Conservation (phyloP, 2,329 filamentous ascomycete genomes). For the Penicillium rolfsii region DNA sequence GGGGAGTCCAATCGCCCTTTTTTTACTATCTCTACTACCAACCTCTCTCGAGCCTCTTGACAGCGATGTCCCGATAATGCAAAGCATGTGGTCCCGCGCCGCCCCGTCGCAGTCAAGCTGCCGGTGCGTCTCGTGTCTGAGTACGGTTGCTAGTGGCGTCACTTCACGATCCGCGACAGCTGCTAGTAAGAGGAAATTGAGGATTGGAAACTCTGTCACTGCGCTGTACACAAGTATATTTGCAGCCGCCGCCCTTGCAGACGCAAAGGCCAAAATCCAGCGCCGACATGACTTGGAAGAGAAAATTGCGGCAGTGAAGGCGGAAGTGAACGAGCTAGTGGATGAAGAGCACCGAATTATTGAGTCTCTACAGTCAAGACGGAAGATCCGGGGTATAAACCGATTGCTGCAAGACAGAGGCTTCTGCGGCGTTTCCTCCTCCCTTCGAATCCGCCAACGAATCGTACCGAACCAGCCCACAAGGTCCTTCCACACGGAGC, state of each 20-base stretch:
- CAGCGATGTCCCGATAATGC: slow-evolving; percentile 47
- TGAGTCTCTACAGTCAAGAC: slow-evolving; percentile 35
- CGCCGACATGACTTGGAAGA: slow-evolving; percentile 46
- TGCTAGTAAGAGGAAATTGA: slow-evolving; percentile 43
- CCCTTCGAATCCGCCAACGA: slow-evolving; percentile 17
- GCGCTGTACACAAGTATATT: slow-evolving; percentile 51
- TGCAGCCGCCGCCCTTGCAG: slow-evolving; percentile 46
- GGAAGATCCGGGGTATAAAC: slow-evolving; percentile 23
- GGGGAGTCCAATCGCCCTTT: slow-evolving; percentile 21
- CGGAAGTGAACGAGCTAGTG: slow-evolving; percentile 45
- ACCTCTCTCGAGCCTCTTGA: neutral
- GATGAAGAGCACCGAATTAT: slow-evolving; percentile 45
- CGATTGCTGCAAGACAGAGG: slow-evolving; percentile 30
- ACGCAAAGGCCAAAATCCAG: slow-evolving; percentile 45
- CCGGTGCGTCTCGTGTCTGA: slow-evolving; percentile 48
- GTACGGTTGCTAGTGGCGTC: slow-evolving; percentile 40
- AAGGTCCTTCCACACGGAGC: slow-evolving; percentile 26
- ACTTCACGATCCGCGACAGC: slow-evolving; percentile 41
- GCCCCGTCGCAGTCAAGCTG: slow-evolving; percentile 44
- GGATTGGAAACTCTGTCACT: slow-evolving; percentile 48
- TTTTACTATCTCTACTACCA: neutral
- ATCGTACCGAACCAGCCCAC: slow-evolving; percentile 17
- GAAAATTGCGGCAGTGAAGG: slow-evolving; percentile 48
- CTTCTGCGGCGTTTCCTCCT: slow-evolving; percentile 29
- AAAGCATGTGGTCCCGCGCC: slow-evolving; percentile 49